Percentiles rank a stretch among this genome's conserved stretches.
These are phyloP conservation scores for Chlamydomonas reinhardtii DNA, from an alignment of 163 green algal species.

Conservation along the genomic window DNA sequence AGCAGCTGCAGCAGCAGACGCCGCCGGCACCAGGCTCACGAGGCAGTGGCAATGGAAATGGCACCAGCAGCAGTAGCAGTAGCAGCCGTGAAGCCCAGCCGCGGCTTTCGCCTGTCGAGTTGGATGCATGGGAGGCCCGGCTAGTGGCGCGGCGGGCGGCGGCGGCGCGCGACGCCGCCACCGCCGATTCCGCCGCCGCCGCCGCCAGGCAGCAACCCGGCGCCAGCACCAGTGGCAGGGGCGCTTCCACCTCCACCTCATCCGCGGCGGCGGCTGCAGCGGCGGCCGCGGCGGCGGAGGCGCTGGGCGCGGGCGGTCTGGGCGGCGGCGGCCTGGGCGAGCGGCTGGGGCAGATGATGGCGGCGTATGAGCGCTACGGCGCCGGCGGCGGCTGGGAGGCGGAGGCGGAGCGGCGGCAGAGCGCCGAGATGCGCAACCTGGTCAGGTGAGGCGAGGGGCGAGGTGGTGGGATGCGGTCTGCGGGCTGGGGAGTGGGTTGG, in stretches of 20 bases:
- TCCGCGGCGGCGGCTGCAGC: too few species aligned
- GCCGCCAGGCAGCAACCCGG: background rate
- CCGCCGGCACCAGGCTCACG: background rate
- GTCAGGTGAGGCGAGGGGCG: background rate
- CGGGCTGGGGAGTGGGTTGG: background rate
- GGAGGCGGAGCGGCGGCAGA: conserved; percentile 22
- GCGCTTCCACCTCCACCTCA: too few species aligned
- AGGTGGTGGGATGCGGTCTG: background rate
- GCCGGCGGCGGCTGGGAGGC: conserved; percentile 12
- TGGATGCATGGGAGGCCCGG: too few species aligned
- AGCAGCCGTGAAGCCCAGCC: background rate
- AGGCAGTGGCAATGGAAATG: background rate
- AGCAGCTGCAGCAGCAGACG: background rate
- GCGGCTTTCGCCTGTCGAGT: too few species aligned
- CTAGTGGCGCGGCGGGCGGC: too few species aligned
- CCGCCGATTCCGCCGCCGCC: background rate
- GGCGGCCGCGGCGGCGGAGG: background rate
- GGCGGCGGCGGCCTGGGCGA: background rate
- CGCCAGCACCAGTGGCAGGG: background rate
- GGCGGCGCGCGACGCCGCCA: background rate
- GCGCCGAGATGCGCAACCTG: conserved; percentile 38
- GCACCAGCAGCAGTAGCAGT: background rate
- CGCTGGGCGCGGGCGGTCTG: background rate
- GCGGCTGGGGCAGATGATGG: conserved; percentile 23
- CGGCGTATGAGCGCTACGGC: conserved; percentile 29